phyloP scores from a whole-genome alignment of 352 stramenopile species.

The Phytophthora ramorum region DNA sequence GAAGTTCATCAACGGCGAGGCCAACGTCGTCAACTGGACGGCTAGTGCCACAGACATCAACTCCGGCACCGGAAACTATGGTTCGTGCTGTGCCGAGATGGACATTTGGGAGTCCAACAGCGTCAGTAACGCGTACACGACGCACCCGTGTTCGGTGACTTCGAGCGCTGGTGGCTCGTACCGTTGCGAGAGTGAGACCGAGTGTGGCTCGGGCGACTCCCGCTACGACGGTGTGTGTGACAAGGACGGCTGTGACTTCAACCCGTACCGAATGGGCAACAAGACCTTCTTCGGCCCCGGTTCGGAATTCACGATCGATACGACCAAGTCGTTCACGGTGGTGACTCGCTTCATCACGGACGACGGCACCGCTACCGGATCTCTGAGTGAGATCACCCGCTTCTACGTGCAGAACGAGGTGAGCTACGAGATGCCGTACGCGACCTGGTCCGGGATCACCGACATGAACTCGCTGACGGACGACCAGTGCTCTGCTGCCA shows the following conservation, averaged over 20 bases:
- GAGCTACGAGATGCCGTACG: conserved; percentile 25
- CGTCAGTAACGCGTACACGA: conserved; percentile 46
- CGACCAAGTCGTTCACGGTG: conserved; percentile 31
- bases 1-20: conserved; percentile 72
- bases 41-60: conserved; percentile 40
- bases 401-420: conserved; percentile 28
- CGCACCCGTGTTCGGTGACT: conserved; percentile 41
- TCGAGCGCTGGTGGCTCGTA: conserved; percentile 34
- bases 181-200: conserved; percentile 11
- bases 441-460: conserved; percentile 16
- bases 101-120: conserved; percentile 69
- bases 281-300: conserved; percentile 36
- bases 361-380: conserved; percentile 23
- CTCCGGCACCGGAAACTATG: conserved; percentile 45
- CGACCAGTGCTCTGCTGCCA: conserved; percentile 25
- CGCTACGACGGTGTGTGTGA: conserved; percentile 33
- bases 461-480: conserved; percentile 35
- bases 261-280: conserved; percentile 41
- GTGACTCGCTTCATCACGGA: conserved; percentile 40
- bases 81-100: conserved; percentile 65
- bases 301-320: conserved; percentile 25
- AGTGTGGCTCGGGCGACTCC: conserved; percentile 17
- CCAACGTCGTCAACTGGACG: conserved; percentile 59
- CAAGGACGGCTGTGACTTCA: conserved; percentile 37
- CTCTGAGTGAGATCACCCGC: conserved; percentile 22